Base-by-base conservation (phyloP, 2,329 filamentous ascomycete species). In the Ophiocordyceps robertsii region DNA sequence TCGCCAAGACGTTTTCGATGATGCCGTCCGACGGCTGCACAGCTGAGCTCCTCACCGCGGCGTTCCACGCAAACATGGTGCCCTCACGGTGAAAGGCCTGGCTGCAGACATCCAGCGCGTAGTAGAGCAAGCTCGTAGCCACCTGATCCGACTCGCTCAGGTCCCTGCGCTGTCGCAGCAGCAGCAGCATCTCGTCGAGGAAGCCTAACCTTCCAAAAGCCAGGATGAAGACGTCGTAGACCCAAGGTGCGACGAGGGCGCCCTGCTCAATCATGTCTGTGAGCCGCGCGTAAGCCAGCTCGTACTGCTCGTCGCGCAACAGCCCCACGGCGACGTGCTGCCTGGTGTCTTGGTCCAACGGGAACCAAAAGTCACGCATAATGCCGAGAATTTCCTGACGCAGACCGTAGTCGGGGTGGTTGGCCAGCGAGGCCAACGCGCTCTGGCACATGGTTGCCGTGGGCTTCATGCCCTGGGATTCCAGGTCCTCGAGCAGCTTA, bases 391-490 rank as follows among this genome's bases (percentile, higher is more conserved):
- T 70, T 31, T 80, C 70, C 42, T 75, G 73, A 31, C 88, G 79
- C 21, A 92, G 65, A 6, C 87, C 51, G 52, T 93, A 90, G 60
- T 96, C 84, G 0, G 90, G 86, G 57, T 96, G 92, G 9, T 92
- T 75, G 0, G 84, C 77, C 21, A 95, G 68, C 6, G 75, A 81
- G 69, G 83, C 47, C 17, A 95, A 64, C 3, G 82, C 76, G 47
- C 76, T 76, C 58, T 89, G 80, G 53, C 85, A 90, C 2, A 84
- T 71, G 4, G 69, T 68, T 1, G 72, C 70, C 49, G 87, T 84
- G 8, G 77, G 69, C 36, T 74, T 64, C 37, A 95, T 67, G 0
- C 68, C 70, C 36, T 71, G 66, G 1, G 62, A 57, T 37, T 71
- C 68, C 79, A 95, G 84, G 53, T 95, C 86, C 19, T 74, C 63